Base-by-base conservation (phyloP, 495 filamentous ascomycete species). In the Thozetella sp. region DNA sequence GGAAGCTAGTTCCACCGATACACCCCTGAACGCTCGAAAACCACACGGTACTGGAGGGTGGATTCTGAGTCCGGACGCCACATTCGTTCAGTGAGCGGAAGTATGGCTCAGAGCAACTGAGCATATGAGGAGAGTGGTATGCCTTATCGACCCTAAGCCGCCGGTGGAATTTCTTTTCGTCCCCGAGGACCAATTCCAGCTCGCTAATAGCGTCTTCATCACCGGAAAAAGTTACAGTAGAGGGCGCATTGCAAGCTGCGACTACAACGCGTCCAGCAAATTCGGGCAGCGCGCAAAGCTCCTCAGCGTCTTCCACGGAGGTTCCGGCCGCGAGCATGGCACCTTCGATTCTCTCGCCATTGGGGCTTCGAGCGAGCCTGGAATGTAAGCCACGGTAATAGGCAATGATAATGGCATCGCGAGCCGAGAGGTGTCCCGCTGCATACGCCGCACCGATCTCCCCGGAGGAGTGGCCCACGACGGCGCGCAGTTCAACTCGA, bases 391-490 rank as follows among this genome's bases (percentile, higher is more conserved):
- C 86, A 13, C 86, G 74, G 27, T 76, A 79, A 53, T 83, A 87
- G 0, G 86, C 82, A 51, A 83, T 62, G 0, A 59, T 53, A 6
- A 86, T 76, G 1, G 84, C 84, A 24, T 81, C 76, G 1, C 22
- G 1, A 1, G 62, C 55, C 0, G 64, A 62, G 1, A 85, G 43
- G 3, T 62, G 60, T 1, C 78, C 77, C 1, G 75, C 69, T 2
- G 75, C 74, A 45, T 79, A 81, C 0, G 80, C 79, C 0, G 77
- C 80, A 0, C 54, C 80, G 55, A 89, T 88, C 63, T 89, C 86
- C 17, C 86, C 86, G 27, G 76, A 81, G 0, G 83, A 87, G 60
- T 89, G 85, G 25, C 87, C 86, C 1, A 86, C 74, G 0, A 87
- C 81, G 10, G 76, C 75, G 1, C 59, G 40, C 0, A 79, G 74